Base-by-base conservation (phyloP, 208 protist species). In the Crithidia expoeki region DNA sequence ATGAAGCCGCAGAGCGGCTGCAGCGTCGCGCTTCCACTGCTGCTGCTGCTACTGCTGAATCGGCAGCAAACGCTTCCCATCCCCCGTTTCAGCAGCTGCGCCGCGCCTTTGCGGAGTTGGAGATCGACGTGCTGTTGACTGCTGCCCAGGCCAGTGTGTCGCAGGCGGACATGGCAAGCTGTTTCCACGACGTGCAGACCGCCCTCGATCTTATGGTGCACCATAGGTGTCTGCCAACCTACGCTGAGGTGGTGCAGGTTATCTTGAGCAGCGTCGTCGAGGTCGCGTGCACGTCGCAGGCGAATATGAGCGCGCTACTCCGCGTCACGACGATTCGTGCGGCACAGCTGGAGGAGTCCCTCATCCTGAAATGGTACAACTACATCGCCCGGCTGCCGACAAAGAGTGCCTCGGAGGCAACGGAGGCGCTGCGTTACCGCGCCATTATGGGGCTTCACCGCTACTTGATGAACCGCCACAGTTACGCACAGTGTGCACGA, bases 401-500 rank as follows among this genome's bases (percentile, higher is more conserved):
- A n/a, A 89, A 82, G 65, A 84, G 57, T 36, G 78, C 82, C 11
- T 79, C 80, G 3, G 68, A 60, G 30, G 68, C 76, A 17, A 82
- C 79, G 23, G 86, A 89, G 75, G 66, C 74, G n/a, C 30, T 80
- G 47, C 82, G 85, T 1, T 76, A 72, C 44, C 84, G 81, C n/a
- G 74, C 86, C 36, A 86, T 89, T 16, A 72, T 83, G 44, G 88
- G 86, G 5, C 81, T 96, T 28, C 81, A 92, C 65, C 80, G 81
- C 19, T 94, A 80, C 74, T 67, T 96, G 14, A 85, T 92, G 81
- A 75, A 72, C 50, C 91, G 80, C 42, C 88, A 93, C 74, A 83
- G 79, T 38, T 94, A 92, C 69, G 88, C 80, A 6, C 86, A 93
- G 66, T 91, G 86, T 36, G 88, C 77, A 17, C 79, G 81, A 7